Base-by-base conservation (phyloP, 306 rosid species). In the Lagenaria siceraria region DNA sequence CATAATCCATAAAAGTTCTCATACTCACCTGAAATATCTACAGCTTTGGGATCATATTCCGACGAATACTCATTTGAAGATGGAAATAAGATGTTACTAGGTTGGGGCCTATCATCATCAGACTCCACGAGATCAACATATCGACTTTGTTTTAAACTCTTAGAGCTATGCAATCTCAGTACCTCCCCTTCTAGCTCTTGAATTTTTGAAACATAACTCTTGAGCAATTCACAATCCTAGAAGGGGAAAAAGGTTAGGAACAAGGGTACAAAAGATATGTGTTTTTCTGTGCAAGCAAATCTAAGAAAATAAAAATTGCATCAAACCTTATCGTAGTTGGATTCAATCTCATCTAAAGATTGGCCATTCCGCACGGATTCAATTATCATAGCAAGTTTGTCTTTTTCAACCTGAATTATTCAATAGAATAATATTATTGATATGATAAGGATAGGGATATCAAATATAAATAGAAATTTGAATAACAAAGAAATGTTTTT, bases 271-370 rank as follows among this genome's bases (percentile, higher is more conserved):
- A 3, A 62, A 62, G 77, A 76, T 38, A 60, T 73, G 25, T 18
- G 55, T 68, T 2, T 61, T 49, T 75, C 2, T 46, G n/a, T 33
- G 65, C 71, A 72, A 17, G 12, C 29, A 70, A 69, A 78, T 62
- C 31, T 10, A 53, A 12, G 60, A 72, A 22, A 53, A 69, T 8
- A 43, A 82, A 31, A 72, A 78, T 35, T 31, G 36, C 46, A 25
- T 49, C 81, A 15, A 29, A 96, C 99, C 99, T 96, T 88, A 54
- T 85, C 85, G 59, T 82, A 82, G 78, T 69, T 81, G 56, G 89
- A 92, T 65, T 92, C 96, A n/a, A 96, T 86, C 87, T 90, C 97
- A 75, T 96, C 97, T 97, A 93, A 96, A 49, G 99, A 83, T 88
- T 88, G 92, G 42, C 99, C 99, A 58, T 88, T 89, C 72, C 98